Conservation (phyloP, 2,329 filamentous ascomycete species). For the Colletotrichum phormii region DNA sequence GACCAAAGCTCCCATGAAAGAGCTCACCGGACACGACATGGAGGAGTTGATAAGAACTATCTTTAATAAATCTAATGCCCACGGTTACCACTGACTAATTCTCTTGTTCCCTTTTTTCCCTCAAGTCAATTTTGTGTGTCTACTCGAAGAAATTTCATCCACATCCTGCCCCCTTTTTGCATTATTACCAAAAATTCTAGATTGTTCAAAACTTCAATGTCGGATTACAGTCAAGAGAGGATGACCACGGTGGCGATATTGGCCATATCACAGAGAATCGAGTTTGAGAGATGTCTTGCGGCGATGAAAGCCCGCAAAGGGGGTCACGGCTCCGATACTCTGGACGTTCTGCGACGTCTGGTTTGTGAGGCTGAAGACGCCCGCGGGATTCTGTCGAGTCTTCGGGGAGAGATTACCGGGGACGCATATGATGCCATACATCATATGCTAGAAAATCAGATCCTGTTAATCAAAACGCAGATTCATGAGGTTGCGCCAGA, state of each 20-base stretch:
- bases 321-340: neutral
- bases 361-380: neutral
- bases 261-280: slow-evolving; percentile 2
- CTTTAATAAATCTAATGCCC: slow-evolving; percentile 2
- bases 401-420: neutral
- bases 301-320: neutral
- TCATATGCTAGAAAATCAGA: slow-evolving; percentile 11
- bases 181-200: neutral
- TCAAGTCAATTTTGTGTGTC: neutral
- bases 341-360: neutral
- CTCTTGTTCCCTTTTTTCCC: neutral
- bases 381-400: neutral
- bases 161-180: neutral
- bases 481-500: neutral
- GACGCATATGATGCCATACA: neutral
- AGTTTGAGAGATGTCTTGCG: slow-evolving; percentile 18
- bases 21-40: neutral
- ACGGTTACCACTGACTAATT: neutral
- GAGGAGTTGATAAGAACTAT: neutral
- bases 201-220: neutral
- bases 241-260: neutral
- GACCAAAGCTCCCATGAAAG: neutral
- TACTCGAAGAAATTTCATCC: neutral
- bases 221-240: neutral
- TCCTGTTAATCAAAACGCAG: slow-evolving; percentile 1